Conservation (phyloP, 768 basidiomycete genomes). For the Leccinum obscurum region DNA sequence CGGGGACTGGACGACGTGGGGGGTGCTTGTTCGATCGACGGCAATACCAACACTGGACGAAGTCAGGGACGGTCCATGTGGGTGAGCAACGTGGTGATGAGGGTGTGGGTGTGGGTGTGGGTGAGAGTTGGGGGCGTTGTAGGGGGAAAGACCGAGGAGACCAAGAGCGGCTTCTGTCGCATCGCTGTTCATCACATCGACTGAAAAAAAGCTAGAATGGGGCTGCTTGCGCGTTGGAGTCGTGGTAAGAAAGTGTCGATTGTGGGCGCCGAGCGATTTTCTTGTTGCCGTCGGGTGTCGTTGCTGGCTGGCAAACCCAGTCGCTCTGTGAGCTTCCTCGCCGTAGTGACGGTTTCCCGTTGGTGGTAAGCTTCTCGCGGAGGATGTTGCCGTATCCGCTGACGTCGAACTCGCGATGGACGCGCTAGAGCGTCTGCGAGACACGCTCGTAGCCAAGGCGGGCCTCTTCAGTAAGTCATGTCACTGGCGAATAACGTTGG, state of each 20-base stretch:
- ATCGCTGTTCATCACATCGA: slow-evolving; percentile 48
- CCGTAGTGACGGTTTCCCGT: slow-evolving; percentile 1
- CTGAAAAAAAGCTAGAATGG: slow-evolving; percentile 4
- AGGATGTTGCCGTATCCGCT: too few species aligned
- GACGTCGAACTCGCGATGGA: too few species aligned
- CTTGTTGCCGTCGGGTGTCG: slow-evolving; percentile 11
- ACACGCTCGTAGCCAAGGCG: too few species aligned
- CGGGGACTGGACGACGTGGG: slow-evolving; percentile 23
- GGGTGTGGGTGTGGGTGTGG: slow-evolving; percentile 26
- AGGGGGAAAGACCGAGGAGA: slow-evolving; percentile 50
- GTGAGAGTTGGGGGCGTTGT: slow-evolving; percentile 33
- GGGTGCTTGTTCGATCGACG: slow-evolving; percentile 23
- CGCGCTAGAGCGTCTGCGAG: too few species aligned
- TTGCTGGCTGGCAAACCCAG: not conserved
- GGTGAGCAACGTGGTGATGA: slow-evolving; percentile 25
- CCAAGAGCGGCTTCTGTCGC: slow-evolving; percentile 60
- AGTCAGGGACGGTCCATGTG: slow-evolving; percentile 31
- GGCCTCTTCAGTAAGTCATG: too few species aligned
- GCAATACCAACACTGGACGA: slow-evolving; percentile 26
- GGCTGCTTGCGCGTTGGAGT: slow-evolving; percentile 9
- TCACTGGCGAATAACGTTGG: too few species aligned
- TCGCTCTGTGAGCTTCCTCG: slow-evolving; percentile 8
- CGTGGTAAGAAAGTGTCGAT: slow-evolving; percentile 15
- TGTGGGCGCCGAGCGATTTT: slow-evolving; percentile 19
- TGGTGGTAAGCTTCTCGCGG: too few species aligned